Conservation (phyloP, 2,329 filamentous ascomycete genomes). For the Claviceps humidiphila region DNA sequence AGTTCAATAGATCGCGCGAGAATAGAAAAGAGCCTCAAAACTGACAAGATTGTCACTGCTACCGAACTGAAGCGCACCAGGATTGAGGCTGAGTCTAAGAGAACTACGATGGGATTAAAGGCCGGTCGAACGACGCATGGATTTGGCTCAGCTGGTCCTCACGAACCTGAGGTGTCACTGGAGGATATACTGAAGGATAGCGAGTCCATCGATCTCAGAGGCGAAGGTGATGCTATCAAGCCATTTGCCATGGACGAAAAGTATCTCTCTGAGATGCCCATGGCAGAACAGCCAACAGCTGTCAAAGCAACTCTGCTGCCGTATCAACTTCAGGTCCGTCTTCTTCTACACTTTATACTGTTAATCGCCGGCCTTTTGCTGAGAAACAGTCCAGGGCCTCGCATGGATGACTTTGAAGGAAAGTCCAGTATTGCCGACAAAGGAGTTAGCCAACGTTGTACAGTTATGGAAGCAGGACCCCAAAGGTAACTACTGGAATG, state of each 20-base stretch:
- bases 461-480: conserved; percentile 62
- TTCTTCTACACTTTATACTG: background rate
- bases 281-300: conserved; percentile 52
- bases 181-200: conserved; percentile 54
- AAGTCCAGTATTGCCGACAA: conserved; percentile 48
- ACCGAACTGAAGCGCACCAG: conserved; percentile 42
- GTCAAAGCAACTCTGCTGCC: conserved; percentile 59
- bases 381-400: conserved; percentile 43
- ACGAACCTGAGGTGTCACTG: conserved; percentile 33
- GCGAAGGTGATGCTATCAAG: conserved; percentile 51
- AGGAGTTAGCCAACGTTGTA: conserved; percentile 44
- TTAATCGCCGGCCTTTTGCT: conserved; percentile 6
- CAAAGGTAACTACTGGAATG: conserved; percentile 47
- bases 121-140: conserved; percentile 26
- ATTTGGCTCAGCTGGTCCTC: conserved; percentile 14
- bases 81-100: conserved; percentile 38
- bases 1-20: conserved; percentile 36
- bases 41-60: conserved; percentile 48
- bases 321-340: conserved; percentile 54
- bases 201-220: conserved; percentile 53
- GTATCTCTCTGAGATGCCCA: conserved; percentile 56
- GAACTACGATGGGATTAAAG: conserved; percentile 28
- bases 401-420: conserved; percentile 74
- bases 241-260: conserved; percentile 59
- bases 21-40: conserved; percentile 50